phyloP scores from a whole-genome alignment of 768 basidiomycete genomes.

The Boletus reticulatus region DNA sequence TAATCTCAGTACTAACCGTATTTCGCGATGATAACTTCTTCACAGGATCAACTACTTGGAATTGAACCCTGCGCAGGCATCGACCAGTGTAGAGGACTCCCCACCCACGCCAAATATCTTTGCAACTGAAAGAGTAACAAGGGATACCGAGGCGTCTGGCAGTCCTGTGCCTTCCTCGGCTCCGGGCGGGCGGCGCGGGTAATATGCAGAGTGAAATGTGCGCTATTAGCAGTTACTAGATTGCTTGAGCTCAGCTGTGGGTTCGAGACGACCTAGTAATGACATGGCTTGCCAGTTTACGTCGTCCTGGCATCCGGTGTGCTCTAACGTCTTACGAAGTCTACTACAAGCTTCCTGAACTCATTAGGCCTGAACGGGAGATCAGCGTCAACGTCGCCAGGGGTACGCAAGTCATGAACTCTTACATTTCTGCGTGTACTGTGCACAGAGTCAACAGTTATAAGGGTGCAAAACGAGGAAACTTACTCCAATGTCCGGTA shows the following conservation, averaged over 20 bases:
- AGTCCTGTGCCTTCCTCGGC: background rate
- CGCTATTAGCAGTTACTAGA: background rate
- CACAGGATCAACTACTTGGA: slow-evolving; percentile 28
- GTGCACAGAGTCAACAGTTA: slow-evolving; percentile 4
- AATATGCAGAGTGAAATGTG: background rate
- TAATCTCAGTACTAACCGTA: background rate
- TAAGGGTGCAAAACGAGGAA: background rate
- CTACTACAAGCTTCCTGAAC: slow-evolving; percentile 42
- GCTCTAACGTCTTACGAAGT: slow-evolving; percentile 24
- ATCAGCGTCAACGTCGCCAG: background rate
- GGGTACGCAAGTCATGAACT: background rate
- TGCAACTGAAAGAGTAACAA: background rate
- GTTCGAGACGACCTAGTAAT: too few relatives aligned
- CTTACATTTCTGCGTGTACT: slow-evolving; percentile 82
- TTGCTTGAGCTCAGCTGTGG: background rate
- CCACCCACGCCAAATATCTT: slow-evolving; percentile 19
- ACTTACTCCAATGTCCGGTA: slow-evolving; percentile 85
- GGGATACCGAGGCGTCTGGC: slow-evolving; percentile 4
- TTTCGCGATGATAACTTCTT: slow-evolving; percentile 1
- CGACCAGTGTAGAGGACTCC: slow-evolving; percentile 28
- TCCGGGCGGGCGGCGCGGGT: background rate
- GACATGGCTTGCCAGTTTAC: background rate
- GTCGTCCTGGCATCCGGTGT: background rate
- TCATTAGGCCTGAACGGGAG: slow-evolving; percentile 46
- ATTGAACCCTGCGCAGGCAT: slow-evolving; percentile 31